Evolutionary conservation across 768 basidiomycete species (phyloP).

Genomic region (Tylopilus vinaceipallidus): DNA sequence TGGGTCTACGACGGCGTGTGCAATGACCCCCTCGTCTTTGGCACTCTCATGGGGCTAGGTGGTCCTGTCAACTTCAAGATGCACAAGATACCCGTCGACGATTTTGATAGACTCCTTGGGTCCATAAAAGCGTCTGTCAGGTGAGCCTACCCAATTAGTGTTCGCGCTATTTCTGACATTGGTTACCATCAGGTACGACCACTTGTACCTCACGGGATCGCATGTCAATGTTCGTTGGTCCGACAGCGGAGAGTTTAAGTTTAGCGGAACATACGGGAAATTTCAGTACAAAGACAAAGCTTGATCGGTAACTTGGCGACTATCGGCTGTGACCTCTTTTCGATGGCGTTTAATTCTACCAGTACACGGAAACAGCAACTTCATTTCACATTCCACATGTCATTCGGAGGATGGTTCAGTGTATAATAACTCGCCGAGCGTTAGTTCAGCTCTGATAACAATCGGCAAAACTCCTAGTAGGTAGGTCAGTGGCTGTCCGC

Average conservation of each 20-base stretch:
- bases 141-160: constrained; percentile 22
- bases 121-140: constrained; percentile 34
- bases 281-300: too few species aligned
- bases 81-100: constrained; percentile 42
- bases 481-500: constrained; percentile 1
- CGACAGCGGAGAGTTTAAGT: constrained; percentile 54
- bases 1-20: constrained; percentile 56
- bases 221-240: constrained; percentile 47
- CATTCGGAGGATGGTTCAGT: neutral
- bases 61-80: constrained; percentile 49
- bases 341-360: neutral
- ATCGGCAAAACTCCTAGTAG: constrained; percentile 27
- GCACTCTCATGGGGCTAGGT: constrained; percentile 39
- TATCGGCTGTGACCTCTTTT: neutral
- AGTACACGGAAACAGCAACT: neutral
- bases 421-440: neutral
- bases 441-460: constrained; percentile 18
- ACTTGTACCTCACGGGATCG: constrained; percentile 37
- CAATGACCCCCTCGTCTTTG: constrained; percentile 46
- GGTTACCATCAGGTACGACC: constrained; percentile 34
- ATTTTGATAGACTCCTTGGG: constrained; percentile 37
- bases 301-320: neutral
- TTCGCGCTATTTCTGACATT: neutral
- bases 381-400: neutral
- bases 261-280: constrained; percentile 49